Percentiles rank a stretch among this genome's conserved stretches.
Conservation (phyloP, 2,329 filamentous ascomycete species). For the Talaromyces funiculosus region DNA sequence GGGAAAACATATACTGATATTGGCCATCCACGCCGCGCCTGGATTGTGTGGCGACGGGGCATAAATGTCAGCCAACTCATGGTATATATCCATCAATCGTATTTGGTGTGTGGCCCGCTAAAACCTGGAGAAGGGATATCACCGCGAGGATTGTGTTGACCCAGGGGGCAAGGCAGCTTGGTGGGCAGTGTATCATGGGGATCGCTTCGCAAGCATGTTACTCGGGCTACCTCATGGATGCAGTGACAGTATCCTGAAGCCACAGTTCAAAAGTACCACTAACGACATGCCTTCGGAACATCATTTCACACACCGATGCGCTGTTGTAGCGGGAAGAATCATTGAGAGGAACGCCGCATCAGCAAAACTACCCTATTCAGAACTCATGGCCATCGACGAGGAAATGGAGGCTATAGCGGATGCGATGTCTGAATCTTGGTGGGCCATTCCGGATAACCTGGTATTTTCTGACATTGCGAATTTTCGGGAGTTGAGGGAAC, state of each 20-base stretch:
- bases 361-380: not conserved
- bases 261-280: not conserved
- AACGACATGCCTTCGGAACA: not conserved
- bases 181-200: conserved; percentile 1
- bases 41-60: not conserved
- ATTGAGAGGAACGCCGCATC: not conserved
- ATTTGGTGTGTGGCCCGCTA: not conserved
- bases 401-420: not conserved
- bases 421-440: not conserved
- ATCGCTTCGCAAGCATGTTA: conserved; percentile 2
- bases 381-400: not conserved
- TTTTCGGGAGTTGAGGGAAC: not conserved
- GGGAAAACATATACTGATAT: conserved; percentile 2
- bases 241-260: not conserved
- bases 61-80: not conserved
- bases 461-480: not conserved
- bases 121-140: not conserved
- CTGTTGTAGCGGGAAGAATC: not conserved
- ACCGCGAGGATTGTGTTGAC: not conserved
- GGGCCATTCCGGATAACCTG: not conserved
- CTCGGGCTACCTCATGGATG: not conserved
- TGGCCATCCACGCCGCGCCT: not conserved
- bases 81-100: not conserved
- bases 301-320: not conserved
- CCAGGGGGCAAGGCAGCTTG: not conserved